Base-by-base conservation (phyloP, 2,329 filamentous ascomycete species). In the Fusarium bulbicola region DNA sequence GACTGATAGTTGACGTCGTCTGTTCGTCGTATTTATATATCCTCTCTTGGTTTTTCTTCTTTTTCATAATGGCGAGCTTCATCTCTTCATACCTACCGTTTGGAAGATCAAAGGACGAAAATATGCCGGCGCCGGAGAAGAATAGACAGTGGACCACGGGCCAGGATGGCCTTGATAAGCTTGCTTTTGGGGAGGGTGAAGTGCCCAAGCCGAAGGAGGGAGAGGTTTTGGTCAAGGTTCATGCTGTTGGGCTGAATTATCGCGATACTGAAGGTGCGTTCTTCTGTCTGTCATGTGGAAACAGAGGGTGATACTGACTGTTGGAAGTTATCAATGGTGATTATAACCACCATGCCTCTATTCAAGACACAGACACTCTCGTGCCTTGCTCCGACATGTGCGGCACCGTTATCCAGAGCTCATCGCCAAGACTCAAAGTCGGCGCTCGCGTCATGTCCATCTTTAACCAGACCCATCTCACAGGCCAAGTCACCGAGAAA, bases 331-430 rank as follows among this genome's bases (percentile, higher is more conserved):
- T 85, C 76, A 90, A 87, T 83, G 92, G 92, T 36, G 83, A 89
- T 18, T 93, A 93, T 82, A 89, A 85, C 77, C 90, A 93, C 80
- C 90, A 93, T 82, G 86, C 87, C 74, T 85, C 86, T 8, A 81
- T 89, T 50, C 68, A 80, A 20, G 72, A 79, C 42, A 70, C 79
- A 59, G 59, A 81, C 59, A 66, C 84, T 62, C 75, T 93, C 18
- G 89, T 93, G 3, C 91, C 91, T 4, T 91, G 89, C 80, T 92
- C 90, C 28, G 92, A 94, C 80, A 92, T 92, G 86, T 92, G 90
- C 81, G 92, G 92, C 49, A 85, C 85, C 14, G 83, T 93, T 50
- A 82, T 88, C 5, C 59, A 69, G 37, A 83, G 81, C n/a, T 82
- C 84, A 15, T 81, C 82, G 11, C 50, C 70, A 10, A 74, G 76